A percentile compares a stretch with the other conserved stretches of the same genome.
Conservation (phyloP, 2,329 filamentous ascomycete species). For the Chrysosporium queenslandicum region DNA sequence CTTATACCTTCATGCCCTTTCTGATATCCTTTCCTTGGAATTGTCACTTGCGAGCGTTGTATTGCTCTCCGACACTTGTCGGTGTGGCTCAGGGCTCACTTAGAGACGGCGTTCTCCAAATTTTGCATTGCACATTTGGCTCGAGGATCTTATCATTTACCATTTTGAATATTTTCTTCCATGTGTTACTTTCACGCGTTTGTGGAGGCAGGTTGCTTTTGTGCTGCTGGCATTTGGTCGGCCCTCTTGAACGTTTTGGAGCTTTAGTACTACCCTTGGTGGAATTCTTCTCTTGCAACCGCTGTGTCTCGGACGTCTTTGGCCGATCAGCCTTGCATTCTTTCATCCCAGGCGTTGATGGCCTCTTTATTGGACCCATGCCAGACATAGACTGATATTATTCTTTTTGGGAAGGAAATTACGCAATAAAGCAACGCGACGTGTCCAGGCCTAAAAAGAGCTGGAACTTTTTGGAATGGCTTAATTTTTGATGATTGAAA, state of each 20-base stretch:
- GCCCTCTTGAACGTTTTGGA: not conserved
- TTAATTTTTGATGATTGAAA: not conserved
- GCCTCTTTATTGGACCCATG: not conserved
- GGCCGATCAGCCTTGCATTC: not conserved
- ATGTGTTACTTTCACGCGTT: not conserved
- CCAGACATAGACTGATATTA: conserved; percentile 8
- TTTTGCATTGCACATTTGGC: not conserved
- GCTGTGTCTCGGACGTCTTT: not conserved
- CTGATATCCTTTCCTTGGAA: not conserved
- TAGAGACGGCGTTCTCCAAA: not conserved
- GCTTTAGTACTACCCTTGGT: not conserved
- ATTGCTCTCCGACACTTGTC: not conserved
- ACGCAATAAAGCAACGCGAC: not conserved
- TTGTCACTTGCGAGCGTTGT: not conserved
- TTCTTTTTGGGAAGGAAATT: not conserved
- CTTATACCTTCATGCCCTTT: not conserved
- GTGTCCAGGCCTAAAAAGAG: not conserved
- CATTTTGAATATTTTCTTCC: not conserved
- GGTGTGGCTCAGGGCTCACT: not conserved
- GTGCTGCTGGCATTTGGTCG: not conserved
- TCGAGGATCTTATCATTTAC: not conserved
- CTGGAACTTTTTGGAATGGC: not conserved
- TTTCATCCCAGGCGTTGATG: not conserved
- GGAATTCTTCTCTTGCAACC: not conserved
- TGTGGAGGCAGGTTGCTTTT: not conserved